Base-by-base conservation (phyloP, 768 basidiomycete species). In the Russula sp. region DNA sequence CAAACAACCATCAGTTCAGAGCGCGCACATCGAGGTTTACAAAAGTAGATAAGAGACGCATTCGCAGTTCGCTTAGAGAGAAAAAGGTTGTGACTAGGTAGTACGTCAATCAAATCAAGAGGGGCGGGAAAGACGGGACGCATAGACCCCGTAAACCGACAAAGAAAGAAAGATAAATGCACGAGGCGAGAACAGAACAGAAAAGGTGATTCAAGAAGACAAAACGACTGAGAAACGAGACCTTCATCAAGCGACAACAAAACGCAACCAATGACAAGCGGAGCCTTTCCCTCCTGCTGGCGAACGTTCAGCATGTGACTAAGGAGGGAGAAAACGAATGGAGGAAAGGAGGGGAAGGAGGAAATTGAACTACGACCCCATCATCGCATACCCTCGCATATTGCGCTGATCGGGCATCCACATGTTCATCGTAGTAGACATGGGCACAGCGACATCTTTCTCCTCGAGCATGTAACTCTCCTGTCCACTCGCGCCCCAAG, bases 391-490 rank as follows among this genome's bases (percentile, higher is more conserved):
- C 11, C 56, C 56, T 22, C 65, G 55, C 59, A 60, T 36, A 24
- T 49, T 28, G n/a, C 67, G 59, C 18, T 67, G 65, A 51, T 68
- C 66, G 3, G 53, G 30, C 61, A 67, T 52, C 57, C 66, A 59
- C 44, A 66, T 62, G 22, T 26, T 18, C 64, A 66, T 66, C 51
- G 57, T 7, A 55, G 34, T n/a, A 22, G 63, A 36, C 22, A 59
- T 44, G 5, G 57, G 26, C 48, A 57, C 53, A 9, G 58, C 52
- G 36, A 69, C 68, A 46, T 84, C 83, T 65, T 84, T 82, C 76
- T 89, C 88, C 71, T 89, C 89, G 42, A 84, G 79, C 78, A 89
- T 83, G 69, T 83, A 90, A 58, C 83, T 79, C 58, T 89, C 85
- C 61, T 84, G 83, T 14, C 80, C 79, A 28, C 78, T 76, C 69